phyloP scores from a whole-genome alignment of 345 rosid genomes.

The Eucalyptus urophylla region DNA sequence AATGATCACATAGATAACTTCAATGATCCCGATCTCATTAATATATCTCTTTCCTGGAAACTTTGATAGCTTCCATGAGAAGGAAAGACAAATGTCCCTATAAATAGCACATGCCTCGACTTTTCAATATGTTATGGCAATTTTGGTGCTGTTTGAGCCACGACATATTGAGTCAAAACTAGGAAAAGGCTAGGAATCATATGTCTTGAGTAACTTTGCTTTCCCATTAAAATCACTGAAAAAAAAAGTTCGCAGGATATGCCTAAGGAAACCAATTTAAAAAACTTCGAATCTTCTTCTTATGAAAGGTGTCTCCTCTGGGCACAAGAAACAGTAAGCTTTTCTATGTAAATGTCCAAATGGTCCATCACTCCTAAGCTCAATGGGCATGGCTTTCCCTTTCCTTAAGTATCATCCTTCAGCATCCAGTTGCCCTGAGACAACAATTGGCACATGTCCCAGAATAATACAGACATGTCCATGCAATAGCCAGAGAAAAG shows the following conservation, averaged over 20 bases:
- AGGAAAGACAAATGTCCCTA: not conserved
- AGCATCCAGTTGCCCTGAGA: not conserved
- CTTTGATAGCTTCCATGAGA: not conserved
- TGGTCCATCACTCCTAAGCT: not conserved
- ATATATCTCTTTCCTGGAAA: not conserved
- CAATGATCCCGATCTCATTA: not conserved
- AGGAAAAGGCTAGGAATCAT: not conserved
- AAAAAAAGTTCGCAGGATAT: not conserved
- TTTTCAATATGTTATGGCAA: not conserved
- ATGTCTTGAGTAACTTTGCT: not conserved
- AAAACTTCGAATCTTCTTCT: not conserved
- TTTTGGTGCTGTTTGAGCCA: not conserved
- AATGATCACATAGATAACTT: not conserved
- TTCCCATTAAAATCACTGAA: not conserved
- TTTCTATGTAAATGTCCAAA: not conserved
- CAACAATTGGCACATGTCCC: not conserved
- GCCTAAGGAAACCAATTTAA: not conserved
- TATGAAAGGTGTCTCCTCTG: not conserved
- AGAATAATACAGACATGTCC: not conserved
- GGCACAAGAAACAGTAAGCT: not conserved
- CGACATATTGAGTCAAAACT: not conserved
- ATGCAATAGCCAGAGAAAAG: not conserved
- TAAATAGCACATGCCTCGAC: not conserved
- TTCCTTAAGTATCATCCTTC: not conserved
- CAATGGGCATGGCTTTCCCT: not conserved